phyloP scores from a whole-genome alignment of 148 eudicot species.

The Euryodendron excelsum region DNA sequence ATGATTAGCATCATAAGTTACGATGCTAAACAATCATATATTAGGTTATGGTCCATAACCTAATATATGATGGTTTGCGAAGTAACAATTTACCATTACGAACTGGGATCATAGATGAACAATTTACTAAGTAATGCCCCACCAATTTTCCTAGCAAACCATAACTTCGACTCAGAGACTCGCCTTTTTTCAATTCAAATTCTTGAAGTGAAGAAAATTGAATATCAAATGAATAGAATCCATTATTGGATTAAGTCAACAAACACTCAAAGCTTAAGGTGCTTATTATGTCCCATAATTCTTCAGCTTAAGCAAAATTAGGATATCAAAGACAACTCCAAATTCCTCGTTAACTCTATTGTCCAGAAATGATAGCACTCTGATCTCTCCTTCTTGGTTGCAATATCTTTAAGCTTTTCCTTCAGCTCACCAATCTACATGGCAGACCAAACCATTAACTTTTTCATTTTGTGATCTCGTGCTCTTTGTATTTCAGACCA shows the following conservation, averaged over 20 bases:
- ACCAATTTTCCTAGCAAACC: too few relatives aligned
- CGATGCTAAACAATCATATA: too few relatives aligned
- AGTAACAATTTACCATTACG: too few relatives aligned
- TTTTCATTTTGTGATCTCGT: neutral
- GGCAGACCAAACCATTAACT: neutral
- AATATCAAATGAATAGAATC: neutral
- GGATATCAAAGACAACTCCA: neutral
- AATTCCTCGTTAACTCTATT: neutral
- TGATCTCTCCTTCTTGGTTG: neutral
- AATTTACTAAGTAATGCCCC: too few relatives aligned
- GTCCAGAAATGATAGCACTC: neutral
- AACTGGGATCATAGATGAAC: too few relatives aligned
- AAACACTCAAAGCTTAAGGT: neutral
- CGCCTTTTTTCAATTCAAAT: too few relatives aligned
- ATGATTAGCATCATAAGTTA: too few relatives aligned
- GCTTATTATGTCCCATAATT: neutral
- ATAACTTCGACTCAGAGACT: too few relatives aligned
- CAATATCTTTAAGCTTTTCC: slow-evolving; percentile 15
- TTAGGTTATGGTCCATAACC: too few relatives aligned
- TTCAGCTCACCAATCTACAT: slow-evolving; percentile 9
- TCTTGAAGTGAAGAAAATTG: neutral
- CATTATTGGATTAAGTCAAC: neutral
- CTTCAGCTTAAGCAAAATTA: neutral
- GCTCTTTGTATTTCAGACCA: neutral
- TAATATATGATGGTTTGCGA: too few relatives aligned